Evolutionary conservation across 805 yeast species (phyloP).

Genomic region (Candida lessepsii): DNA sequence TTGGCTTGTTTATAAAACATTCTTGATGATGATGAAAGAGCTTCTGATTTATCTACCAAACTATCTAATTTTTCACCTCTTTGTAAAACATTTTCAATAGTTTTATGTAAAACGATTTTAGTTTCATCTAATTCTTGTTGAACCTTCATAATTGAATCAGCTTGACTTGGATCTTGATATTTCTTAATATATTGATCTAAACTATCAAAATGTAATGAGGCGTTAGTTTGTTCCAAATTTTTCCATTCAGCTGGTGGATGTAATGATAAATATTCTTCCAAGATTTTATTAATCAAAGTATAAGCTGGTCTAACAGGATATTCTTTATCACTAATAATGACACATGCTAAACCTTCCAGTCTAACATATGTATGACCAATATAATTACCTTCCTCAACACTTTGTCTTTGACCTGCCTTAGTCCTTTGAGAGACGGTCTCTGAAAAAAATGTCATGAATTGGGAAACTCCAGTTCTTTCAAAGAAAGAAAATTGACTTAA

Average conservation of each 20-base stretch:
- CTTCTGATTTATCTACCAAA: conserved; percentile 92
- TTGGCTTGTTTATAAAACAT: conserved; percentile 97
- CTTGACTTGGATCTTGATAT: conserved; percentile 96
- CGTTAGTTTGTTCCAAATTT: conserved; percentile 42
- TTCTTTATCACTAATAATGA: conserved; percentile 88
- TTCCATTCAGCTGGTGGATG: conserved; percentile 77
- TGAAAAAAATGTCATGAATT: conserved; percentile 92
- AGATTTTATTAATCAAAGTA: conserved; percentile 82
- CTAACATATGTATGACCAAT: conserved; percentile 90
- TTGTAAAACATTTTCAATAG: conserved; percentile 89
- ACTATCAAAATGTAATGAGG: conserved; percentile 52
- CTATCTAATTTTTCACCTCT: conserved; percentile 96
- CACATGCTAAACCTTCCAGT: conserved; percentile 88
- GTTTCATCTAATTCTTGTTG: conserved; percentile 98
- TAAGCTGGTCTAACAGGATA: conserved; percentile 97
- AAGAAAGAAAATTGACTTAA: conserved; percentile 85
- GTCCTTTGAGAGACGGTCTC: conserved; percentile 91
- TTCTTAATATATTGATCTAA: conserved; percentile 70
- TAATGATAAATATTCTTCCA: conserved; percentile 84
- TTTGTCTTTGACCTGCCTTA: conserved; percentile 84
- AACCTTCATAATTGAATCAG: conserved; percentile 94
- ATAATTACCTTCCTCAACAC: conserved; percentile 88
- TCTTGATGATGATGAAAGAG: conserved; percentile 80
- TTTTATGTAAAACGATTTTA: conserved; percentile 91
- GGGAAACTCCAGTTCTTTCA: conserved; percentile 77